phyloP scores from a whole-genome alignment of 2,329 filamentous ascomycete genomes.

The Colletotrichum cereale region DNA sequence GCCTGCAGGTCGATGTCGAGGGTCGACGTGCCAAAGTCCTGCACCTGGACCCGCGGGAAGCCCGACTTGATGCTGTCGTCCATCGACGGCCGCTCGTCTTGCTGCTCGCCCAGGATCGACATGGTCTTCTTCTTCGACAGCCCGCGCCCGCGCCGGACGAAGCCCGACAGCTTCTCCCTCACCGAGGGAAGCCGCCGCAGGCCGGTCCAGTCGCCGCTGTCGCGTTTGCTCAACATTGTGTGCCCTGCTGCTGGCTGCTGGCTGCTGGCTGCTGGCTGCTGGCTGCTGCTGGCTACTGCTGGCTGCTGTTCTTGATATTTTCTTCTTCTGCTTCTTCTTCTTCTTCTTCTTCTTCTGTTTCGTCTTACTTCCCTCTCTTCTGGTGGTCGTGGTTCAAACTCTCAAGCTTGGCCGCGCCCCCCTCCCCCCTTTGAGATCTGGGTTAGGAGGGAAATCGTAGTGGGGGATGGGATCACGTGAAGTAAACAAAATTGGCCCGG shows the following conservation, averaged over 20 bases:
- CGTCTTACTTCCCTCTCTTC: neutral
- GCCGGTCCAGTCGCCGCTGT: constrained; percentile 26
- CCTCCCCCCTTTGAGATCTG: constrained; percentile 8
- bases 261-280: too few species aligned
- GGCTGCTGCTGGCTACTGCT: too few species aligned
- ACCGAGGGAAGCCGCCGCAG: constrained; percentile 28
- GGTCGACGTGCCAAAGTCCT: constrained; percentile 29
- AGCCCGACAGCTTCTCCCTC: constrained; percentile 33
- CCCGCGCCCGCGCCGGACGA: constrained; percentile 23
- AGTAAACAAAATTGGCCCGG: constrained; percentile 39
- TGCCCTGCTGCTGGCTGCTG: neutral
- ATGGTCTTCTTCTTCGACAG: constrained; percentile 36
- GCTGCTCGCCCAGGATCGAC: constrained; percentile 24
- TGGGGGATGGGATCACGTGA: constrained; percentile 35
- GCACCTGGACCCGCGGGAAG: constrained; percentile 27
- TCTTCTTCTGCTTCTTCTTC: neutral
- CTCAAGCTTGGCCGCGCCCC: too few species aligned
- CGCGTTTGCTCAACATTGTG: constrained; percentile 32
- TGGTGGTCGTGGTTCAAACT: constrained; percentile 14
- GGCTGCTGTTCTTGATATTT: neutral
- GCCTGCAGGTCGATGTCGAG: constrained; percentile 34
- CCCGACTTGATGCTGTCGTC: constrained; percentile 20
- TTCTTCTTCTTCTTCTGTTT: neutral
- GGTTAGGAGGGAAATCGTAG: constrained; percentile 6
- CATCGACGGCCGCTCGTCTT: constrained; percentile 18